A percentile compares a stretch with the other conserved stretches of the same genome.
Evolutionary conservation across 768 basidiomycete species (phyloP).

Genomic region (Boletus fagicola): DNA sequence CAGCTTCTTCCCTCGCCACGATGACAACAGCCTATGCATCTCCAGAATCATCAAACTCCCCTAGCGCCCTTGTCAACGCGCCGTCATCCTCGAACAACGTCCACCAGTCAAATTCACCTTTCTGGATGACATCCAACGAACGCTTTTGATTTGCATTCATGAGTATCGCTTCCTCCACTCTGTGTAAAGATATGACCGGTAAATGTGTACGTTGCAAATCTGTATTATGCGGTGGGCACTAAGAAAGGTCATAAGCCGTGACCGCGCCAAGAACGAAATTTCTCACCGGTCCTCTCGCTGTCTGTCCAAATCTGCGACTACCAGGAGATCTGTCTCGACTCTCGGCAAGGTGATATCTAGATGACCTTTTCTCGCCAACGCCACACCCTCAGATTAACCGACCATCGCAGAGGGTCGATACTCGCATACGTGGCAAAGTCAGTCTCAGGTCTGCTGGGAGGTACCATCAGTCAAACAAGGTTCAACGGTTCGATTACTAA

Average conservation of each 20-base stretch:
- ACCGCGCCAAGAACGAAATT: not conserved
- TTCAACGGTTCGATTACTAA: too few species aligned
- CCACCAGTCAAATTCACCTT: constrained; percentile 94
- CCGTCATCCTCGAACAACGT: constrained; percentile 65
- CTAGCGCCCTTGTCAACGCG: constrained; percentile 72
- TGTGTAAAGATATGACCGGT: constrained; percentile 84
- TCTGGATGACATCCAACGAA: constrained; percentile 89
- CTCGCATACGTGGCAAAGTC: too few species aligned
- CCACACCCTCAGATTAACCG: too few species aligned
- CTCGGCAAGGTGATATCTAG: too few species aligned
- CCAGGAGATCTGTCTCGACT: too few species aligned
- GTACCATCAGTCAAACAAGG: too few species aligned
- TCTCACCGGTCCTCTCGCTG: constrained; percentile 90
- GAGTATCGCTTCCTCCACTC: constrained; percentile 95
- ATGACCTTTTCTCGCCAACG: too few species aligned
- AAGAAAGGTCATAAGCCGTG: not conserved
- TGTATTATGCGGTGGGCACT: constrained; percentile 99
- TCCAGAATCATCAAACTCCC: constrained; percentile 84
- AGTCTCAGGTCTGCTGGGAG: too few species aligned
- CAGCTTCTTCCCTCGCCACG: constrained; percentile 71
- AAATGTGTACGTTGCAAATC: constrained; percentile 94
- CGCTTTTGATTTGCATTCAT: constrained; percentile 98
- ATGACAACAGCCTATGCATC: constrained; percentile 79
- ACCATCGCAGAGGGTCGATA: too few species aligned
- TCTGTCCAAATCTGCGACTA: too few species aligned